A percentile compares a stretch with the other conserved stretches of the same genome.
These are phyloP conservation scores for Fusarium sp. DNA, from an alignment of 2,329 filamentous ascomycete genomes.

Conservation along the genomic window DNA sequence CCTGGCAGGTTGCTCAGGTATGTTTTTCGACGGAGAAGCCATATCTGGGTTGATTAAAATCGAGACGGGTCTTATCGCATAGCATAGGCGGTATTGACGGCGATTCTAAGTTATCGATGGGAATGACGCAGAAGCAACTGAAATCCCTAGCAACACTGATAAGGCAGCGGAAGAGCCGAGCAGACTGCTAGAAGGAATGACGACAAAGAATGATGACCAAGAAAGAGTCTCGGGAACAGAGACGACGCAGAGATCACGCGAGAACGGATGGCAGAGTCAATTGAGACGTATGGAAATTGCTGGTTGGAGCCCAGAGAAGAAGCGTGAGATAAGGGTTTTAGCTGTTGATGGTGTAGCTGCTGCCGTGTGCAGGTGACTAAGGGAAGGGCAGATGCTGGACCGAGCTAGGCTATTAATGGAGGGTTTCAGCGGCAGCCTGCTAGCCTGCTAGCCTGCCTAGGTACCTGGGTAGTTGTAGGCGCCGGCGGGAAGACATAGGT, in stretches of 20 bases:
- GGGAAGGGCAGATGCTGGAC: slow-evolving; percentile 33
- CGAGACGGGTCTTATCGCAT: slow-evolving; percentile 42
- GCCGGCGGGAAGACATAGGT: not conserved
- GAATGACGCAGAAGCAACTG: slow-evolving; percentile 27
- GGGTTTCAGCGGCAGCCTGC: slow-evolving; percentile 8
- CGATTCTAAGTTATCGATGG: slow-evolving; percentile 15
- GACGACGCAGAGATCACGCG: slow-evolving; percentile 15
- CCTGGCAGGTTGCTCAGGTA: slow-evolving; percentile 50
- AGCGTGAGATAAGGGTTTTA: slow-evolving; percentile 37
- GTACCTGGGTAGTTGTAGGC: not conserved
- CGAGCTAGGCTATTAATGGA: slow-evolving; percentile 36
- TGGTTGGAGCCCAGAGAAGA: slow-evolving; percentile 16
- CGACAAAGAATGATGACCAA: slow-evolving; percentile 25
- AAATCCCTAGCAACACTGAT: slow-evolving; percentile 15
- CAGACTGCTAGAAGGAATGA: slow-evolving; percentile 30
- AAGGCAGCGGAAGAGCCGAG: slow-evolving; percentile 10
- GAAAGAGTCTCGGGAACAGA: slow-evolving; percentile 21
- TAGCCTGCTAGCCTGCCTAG: no score
- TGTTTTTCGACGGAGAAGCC: slow-evolving; percentile 52
- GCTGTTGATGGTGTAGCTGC: slow-evolving; percentile 20
- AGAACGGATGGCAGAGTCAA: slow-evolving; percentile 36
- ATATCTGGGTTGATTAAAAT: slow-evolving; percentile 42
- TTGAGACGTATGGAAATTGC: slow-evolving; percentile 27
- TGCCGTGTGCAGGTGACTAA: slow-evolving; percentile 37
- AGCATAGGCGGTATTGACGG: slow-evolving; percentile 22